phyloP scores from a whole-genome alignment of 805 yeast species.

The Teunomyces atbi region DNA sequence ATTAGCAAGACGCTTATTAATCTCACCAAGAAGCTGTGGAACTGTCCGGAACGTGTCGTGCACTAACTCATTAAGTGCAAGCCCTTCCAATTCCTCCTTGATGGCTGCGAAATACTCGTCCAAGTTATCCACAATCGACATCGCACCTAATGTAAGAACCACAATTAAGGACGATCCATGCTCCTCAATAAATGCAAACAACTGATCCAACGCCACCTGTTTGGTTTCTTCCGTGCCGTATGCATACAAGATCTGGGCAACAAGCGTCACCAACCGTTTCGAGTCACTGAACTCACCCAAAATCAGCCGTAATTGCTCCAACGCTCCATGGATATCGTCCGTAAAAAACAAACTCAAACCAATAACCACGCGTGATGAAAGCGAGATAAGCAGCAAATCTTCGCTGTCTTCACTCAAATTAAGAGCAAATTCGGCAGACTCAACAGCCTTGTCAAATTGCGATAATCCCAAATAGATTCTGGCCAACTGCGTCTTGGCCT shows the following conservation, averaged over 20 bases:
- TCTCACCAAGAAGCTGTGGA: slow-evolving; percentile 56
- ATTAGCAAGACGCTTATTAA: slow-evolving; percentile 41
- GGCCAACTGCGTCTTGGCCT: slow-evolving; percentile 67
- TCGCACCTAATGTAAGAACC: slow-evolving; percentile 75
- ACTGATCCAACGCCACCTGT: slow-evolving; percentile 81
- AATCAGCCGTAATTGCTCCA: slow-evolving; percentile 66
- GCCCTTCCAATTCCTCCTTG: slow-evolving; percentile 58
- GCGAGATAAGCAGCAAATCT: slow-evolving; percentile 25
- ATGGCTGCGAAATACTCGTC: slow-evolving; percentile 62
- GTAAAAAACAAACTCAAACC: slow-evolving; percentile 71
- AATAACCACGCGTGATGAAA: slow-evolving; percentile 66
- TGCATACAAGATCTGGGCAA: slow-evolving; percentile 78
- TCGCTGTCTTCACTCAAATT: slow-evolving; percentile 45
- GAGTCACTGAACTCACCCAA: slow-evolving; percentile 53
- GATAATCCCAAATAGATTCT: slow-evolving; percentile 64
- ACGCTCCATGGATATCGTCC: slow-evolving; percentile 60
- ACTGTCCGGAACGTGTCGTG: slow-evolving; percentile 54
- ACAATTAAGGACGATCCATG: slow-evolving; percentile 67
- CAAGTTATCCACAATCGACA: slow-evolving; percentile 62
- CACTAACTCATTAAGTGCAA: slow-evolving; percentile 46
- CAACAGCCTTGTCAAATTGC: slow-evolving; percentile 58
- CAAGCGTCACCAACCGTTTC: slow-evolving; percentile 64
- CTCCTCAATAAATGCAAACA: slow-evolving; percentile 61
- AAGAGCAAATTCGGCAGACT: slow-evolving; percentile 54
- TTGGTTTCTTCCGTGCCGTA: slow-evolving; percentile 73